Evolutionary conservation across 116 monocot species (phyloP).

Genomic region (Zostera marina): DNA sequence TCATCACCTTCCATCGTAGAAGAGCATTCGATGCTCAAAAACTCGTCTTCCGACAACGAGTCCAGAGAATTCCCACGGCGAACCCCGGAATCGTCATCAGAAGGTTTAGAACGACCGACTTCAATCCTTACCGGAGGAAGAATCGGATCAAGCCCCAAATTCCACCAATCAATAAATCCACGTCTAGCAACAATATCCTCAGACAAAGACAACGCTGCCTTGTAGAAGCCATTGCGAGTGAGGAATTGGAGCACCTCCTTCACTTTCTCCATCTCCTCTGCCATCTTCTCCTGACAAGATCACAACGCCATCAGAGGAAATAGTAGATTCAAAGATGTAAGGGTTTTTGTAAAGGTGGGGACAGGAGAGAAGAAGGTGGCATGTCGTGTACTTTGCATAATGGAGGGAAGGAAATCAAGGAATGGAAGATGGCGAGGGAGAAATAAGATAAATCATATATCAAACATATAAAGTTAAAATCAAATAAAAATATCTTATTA

Average conservation of each 20-base stretch:
- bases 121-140: slow-evolving; percentile 14
- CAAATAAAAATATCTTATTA: no score
- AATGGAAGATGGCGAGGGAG: background rate
- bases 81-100: background rate
- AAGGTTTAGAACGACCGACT: background rate
- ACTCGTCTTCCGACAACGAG: slow-evolving; percentile 20
- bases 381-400: slow-evolving; percentile 1
- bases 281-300: background rate
- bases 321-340: background rate
- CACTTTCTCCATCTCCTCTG: background rate
- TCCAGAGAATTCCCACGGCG: background rate
- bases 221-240: slow-evolving; percentile 39
- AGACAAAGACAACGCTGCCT: slow-evolving; percentile 51
- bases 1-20: slow-evolving; percentile 4
- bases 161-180: background rate
- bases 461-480: no score
- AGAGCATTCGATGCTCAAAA: slow-evolving; percentile 54
- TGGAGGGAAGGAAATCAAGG: background rate
- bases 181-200: slow-evolving; percentile 36
- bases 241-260: slow-evolving; percentile 55
- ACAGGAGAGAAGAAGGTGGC: slow-evolving; percentile 1
- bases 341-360: slow-evolving; percentile 2
- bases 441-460: background rate
- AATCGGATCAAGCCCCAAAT: background rate
- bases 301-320: background rate